Percentiles rank a stretch among this genome's conserved stretches.
These are phyloP conservation scores for Yamadazyma phyllophila DNA, from an alignment of 805 yeast species.

Conservation along the genomic window DNA sequence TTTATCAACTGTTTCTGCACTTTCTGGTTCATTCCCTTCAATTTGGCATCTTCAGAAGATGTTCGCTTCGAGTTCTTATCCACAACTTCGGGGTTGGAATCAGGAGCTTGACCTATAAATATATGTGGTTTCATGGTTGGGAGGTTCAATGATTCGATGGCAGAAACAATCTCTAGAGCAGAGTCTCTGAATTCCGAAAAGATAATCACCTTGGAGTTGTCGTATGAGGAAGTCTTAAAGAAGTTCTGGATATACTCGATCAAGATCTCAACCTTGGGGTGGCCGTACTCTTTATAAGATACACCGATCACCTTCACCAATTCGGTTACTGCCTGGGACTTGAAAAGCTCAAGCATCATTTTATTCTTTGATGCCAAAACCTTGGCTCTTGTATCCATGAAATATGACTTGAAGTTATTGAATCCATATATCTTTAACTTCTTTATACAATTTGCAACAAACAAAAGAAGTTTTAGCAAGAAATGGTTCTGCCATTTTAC, in stretches of 20 bases:
- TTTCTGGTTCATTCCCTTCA: slow-evolving; percentile 87
- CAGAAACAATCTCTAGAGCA: slow-evolving; percentile 80
- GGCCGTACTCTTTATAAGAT: slow-evolving; percentile 26
- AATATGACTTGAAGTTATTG: slow-evolving; percentile 68
- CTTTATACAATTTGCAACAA: slow-evolving; percentile 69
- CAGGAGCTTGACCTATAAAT: slow-evolving; percentile 89
- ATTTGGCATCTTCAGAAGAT: slow-evolving; percentile 73
- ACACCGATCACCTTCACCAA: slow-evolving; percentile 33
- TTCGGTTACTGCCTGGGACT: slow-evolving; percentile 31
- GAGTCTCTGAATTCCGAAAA: slow-evolving; percentile 89
- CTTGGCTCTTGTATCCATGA: slow-evolving; percentile 55
- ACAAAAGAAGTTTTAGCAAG: slow-evolving; percentile 58
- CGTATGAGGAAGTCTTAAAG: slow-evolving; percentile 38
- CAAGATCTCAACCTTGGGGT: slow-evolving; percentile 70
- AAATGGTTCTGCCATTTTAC: slow-evolving; percentile 70
- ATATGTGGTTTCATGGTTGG: slow-evolving; percentile 62
- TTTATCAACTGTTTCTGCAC: slow-evolving; percentile 76
- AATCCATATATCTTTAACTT: slow-evolving; percentile 81
- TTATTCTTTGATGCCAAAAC: slow-evolving; percentile 61
- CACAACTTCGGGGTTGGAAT: slow-evolving; percentile 53
- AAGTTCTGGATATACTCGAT: slow-evolving; percentile 36
- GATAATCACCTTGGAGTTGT: slow-evolving; percentile 72
- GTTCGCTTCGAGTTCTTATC: slow-evolving; percentile 35
- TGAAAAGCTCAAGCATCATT: slow-evolving; percentile 58
- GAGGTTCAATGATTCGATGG: slow-evolving; percentile 41